Percentiles rank a stretch among this genome's conserved stretches.
Evolutionary conservation across 1,284 basidiomycete genomes (phyloP).

Genomic region (Ustilago sp.): DNA sequence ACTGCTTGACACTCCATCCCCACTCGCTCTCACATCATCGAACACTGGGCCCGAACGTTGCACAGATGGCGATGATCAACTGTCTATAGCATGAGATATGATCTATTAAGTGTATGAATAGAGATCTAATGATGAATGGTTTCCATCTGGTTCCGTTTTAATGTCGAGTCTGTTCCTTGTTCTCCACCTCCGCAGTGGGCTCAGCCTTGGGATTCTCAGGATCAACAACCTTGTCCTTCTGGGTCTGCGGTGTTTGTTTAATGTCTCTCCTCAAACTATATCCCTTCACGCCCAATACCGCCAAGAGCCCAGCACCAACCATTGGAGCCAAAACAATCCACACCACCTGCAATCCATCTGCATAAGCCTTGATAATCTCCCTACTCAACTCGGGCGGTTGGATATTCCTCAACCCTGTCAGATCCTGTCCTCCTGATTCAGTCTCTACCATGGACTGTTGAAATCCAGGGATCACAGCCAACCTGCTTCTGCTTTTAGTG

Average conservation of each 20-base stretch:
- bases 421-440: slow-evolving; percentile 40
- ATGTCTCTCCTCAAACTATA: slow-evolving; percentile 48
- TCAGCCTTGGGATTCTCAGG: slow-evolving; percentile 19
- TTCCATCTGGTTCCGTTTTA: neutral
- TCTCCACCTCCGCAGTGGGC: slow-evolving; percentile 7
- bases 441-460: slow-evolving; percentile 20
- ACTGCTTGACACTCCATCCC: neutral
- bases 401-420: slow-evolving; percentile 38
- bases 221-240: slow-evolving; percentile 25
- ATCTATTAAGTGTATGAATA: neutral
- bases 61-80: too few species aligned
- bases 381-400: slow-evolving; percentile 68
- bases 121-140: neutral
- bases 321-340: slow-evolving; percentile 75
- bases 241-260: slow-evolving; percentile 23
- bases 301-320: slow-evolving; percentile 63
- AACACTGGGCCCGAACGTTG: neutral
- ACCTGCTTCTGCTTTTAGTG: slow-evolving; percentile 36
- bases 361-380: slow-evolving; percentile 78
- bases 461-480: slow-evolving; percentile 33
- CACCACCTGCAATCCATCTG: slow-evolving; percentile 77
- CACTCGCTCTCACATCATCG: neutral
- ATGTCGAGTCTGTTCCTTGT: neutral
- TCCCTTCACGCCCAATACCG: slow-evolving; percentile 52
- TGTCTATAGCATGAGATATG: neutral